Evolutionary conservation across 2,329 filamentous ascomycete genomes (phyloP).

Genomic region (Colletotrichum musicola): DNA sequence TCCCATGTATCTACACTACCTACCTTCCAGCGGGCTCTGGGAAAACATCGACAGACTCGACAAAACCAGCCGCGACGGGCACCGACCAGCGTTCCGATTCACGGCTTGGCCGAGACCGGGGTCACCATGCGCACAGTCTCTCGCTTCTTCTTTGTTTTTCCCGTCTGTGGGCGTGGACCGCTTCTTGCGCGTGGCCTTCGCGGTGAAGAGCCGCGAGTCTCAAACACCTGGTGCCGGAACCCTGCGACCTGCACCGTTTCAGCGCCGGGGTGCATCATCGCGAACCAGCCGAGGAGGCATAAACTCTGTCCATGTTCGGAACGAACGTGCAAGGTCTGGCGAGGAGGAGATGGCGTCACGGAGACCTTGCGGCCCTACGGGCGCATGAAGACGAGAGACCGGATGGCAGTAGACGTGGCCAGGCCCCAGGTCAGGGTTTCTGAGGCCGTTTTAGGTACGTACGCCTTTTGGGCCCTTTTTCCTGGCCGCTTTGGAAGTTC

Average conservation of each 20-base stretch:
- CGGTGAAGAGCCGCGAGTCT: slow-evolving; percentile 45
- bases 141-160: not conserved
- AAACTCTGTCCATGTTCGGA: slow-evolving; percentile 36
- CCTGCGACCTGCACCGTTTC: slow-evolving; percentile 49
- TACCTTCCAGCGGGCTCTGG: not conserved
- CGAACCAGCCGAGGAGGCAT: slow-evolving; percentile 26
- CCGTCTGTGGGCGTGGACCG: not conserved
- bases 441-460: slow-evolving; percentile 35
- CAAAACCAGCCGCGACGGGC: slow-evolving; percentile 31
- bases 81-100: slow-evolving; percentile 30
- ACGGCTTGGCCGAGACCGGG: slow-evolving; percentile 35
- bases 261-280: slow-evolving; percentile 37
- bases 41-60: slow-evolving; percentile 18
- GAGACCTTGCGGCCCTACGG: slow-evolving; percentile 14
- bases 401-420: slow-evolving; percentile 34
- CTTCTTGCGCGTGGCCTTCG: not conserved
- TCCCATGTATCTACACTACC: slow-evolving; percentile 12
- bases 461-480: not conserved
- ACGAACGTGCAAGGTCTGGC: slow-evolving; percentile 32
- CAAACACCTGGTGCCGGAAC: slow-evolving; percentile 48
- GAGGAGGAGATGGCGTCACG: slow-evolving; percentile 23
- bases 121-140: slow-evolving; percentile 8
- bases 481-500: slow-evolving; percentile 11
- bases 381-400: slow-evolving; percentile 32
- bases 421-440: slow-evolving; percentile 25